A percentile compares a stretch with the other conserved stretches of the same genome.
These are phyloP conservation scores for Lunularia cruciata DNA, from an alignment of 225 moss, liverwort and hornwort genomes.

Conservation along the genomic window DNA sequence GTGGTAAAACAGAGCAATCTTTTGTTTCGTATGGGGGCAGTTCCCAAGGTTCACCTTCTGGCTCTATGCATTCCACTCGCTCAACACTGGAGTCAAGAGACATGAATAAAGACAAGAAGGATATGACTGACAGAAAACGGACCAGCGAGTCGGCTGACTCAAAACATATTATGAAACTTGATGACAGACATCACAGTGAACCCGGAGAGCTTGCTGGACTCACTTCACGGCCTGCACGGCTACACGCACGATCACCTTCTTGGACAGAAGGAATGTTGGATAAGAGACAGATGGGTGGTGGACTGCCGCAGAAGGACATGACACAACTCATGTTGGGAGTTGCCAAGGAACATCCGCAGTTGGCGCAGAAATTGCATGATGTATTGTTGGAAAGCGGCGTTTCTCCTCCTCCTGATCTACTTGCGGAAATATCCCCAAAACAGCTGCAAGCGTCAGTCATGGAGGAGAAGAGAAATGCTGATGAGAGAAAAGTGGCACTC, in stretches of 20 bases:
- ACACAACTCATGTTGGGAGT: conserved; percentile 26
- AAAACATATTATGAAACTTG: conserved; percentile 19
- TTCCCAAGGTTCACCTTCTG: conserved; percentile 38
- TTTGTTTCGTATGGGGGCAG: conserved; percentile 28
- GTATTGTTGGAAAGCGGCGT: conserved; percentile 42
- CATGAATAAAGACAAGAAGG: conserved; percentile 28
- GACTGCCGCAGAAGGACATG: conserved; percentile 29
- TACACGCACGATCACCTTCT: conserved; percentile 39
- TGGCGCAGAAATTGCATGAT: conserved; percentile 41
- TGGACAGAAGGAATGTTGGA: conserved; percentile 50
- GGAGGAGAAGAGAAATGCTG: conserved; percentile 33
- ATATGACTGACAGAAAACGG: conserved; percentile 6
- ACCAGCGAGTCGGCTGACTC: conserved; percentile 3
- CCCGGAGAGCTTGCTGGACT: conserved; percentile 36
- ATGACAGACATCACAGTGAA: conserved; percentile 42
- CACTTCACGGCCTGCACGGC: conserved; percentile 21
- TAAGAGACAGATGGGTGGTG: conserved; percentile 10
- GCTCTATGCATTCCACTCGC: conserved; percentile 35
- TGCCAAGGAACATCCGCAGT: conserved; percentile 41
- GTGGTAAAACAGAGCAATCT: conserved; percentile 39
- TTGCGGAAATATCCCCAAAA: conserved; percentile 24
- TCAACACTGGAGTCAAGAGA: conserved; percentile 33
- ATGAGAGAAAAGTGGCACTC: conserved; percentile 13
- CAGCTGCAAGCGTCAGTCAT: conserved; percentile 24
- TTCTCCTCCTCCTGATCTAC: conserved; percentile 23